Percentiles rank a stretch among this genome's conserved stretches.
phyloP scores from a whole-genome alignment of 768 basidiomycete species.

The Fistulinella prunicolor region DNA sequence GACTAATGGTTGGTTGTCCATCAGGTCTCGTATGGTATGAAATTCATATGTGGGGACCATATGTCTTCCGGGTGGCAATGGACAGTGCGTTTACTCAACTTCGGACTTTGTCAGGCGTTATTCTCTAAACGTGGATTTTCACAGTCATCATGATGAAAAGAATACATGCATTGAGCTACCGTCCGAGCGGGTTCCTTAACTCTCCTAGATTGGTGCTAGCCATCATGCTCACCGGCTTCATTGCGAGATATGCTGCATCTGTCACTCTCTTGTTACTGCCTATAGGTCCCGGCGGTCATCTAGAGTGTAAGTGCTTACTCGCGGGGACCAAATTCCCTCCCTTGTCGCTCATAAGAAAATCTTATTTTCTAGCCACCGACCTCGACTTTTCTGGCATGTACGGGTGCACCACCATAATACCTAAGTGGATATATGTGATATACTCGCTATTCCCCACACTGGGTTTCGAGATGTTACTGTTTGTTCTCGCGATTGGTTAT shows the following conservation, averaged over 20 bases:
- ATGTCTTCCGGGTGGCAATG: slow-evolving; percentile 15
- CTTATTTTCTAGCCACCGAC: neutral
- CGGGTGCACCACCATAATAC: slow-evolving; percentile 2
- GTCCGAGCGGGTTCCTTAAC: slow-evolving; percentile 3
- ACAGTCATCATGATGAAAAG: slow-evolving; percentile 23
- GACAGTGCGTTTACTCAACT: slow-evolving; percentile 21
- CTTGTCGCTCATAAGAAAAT: neutral
- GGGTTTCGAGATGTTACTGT: slow-evolving; percentile 15
- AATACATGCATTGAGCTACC: slow-evolving; percentile 11
- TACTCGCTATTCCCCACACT: slow-evolving; percentile 8
- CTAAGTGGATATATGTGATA: neutral
- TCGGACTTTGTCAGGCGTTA: too few relatives aligned
- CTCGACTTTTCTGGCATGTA: neutral
- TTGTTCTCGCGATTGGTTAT: slow-evolving; percentile 15
- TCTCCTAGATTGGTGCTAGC: slow-evolving; percentile 5
- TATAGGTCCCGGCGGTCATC: slow-evolving; percentile 9
- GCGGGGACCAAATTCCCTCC: neutral
- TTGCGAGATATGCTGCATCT: slow-evolving; percentile 4
- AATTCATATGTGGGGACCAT: slow-evolving; percentile 14
- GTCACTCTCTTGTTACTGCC: slow-evolving; percentile 10
- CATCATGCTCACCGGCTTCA: slow-evolving; percentile 3
- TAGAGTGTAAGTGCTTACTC: slow-evolving; percentile 4
- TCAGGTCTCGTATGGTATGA: slow-evolving; percentile 17
- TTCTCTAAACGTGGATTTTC: neutral
- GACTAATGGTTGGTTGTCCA: neutral